A percentile compares a stretch with the other conserved stretches of the same genome.
These are phyloP conservation scores for Solanum lycopersicoides DNA, from an alignment of 257 asterid species.

Conservation along the genomic window DNA sequence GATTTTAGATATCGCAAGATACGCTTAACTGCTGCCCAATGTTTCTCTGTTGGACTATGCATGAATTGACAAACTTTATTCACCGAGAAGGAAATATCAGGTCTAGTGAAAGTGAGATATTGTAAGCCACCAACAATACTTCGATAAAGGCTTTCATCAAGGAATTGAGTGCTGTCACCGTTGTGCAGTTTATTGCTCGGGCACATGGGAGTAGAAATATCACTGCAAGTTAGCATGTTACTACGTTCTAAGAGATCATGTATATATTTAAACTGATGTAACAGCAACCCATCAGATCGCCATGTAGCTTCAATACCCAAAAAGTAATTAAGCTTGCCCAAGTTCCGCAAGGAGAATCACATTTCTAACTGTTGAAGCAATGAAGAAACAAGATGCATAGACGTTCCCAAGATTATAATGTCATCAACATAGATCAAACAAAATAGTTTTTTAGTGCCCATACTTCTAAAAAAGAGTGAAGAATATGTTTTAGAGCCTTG, in stretches of 20 bases:
- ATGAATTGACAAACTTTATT: background rate
- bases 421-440: too few species aligned
- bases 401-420: background rate
- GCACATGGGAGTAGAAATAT: background rate
- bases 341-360: too few species aligned
- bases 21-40: background rate
- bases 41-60: background rate
- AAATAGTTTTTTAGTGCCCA: too few species aligned
- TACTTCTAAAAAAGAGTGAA: too few species aligned
- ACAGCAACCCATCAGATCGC: background rate
- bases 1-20: background rate
- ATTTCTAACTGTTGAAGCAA: background rate
- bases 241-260: background rate
- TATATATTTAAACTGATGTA: too few species aligned
- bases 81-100: background rate
- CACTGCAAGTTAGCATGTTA: background rate
- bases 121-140: background rate
- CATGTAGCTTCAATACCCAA: background rate
- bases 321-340: background rate
- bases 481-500: too few species aligned
- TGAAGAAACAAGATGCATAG: background rate
- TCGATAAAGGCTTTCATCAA: background rate
- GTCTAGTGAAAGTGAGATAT: background rate
- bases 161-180: background rate
- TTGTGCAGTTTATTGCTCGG: background rate